phyloP scores from a whole-genome alignment of 495 filamentous ascomycete species.

The Parachaetomium inaequale region DNA sequence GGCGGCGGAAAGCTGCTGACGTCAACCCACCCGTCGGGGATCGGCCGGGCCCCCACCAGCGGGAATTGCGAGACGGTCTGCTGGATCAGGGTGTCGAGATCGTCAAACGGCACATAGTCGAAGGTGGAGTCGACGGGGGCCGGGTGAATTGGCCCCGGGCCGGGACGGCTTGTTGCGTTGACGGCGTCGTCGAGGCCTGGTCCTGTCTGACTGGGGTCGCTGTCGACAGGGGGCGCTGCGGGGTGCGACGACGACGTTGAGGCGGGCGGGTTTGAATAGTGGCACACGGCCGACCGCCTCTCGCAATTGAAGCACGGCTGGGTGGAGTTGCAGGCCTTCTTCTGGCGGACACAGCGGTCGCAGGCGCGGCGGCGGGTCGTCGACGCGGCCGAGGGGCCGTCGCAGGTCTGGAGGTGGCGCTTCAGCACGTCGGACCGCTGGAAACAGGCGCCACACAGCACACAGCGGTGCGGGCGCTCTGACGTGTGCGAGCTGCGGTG shows the following conservation, averaged over 20 bases:
- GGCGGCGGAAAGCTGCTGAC: slow-evolving; percentile 10
- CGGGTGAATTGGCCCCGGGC: background rate
- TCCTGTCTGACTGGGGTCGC: background rate
- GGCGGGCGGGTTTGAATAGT: slow-evolving; percentile 20
- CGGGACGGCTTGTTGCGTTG: background rate
- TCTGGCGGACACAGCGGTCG: slow-evolving; percentile 34
- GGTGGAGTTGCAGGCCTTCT: slow-evolving; percentile 33
- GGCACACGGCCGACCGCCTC: slow-evolving; percentile 24
- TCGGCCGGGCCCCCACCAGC: no score
- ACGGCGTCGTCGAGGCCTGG: background rate
- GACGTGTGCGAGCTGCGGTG: slow-evolving; percentile 30
- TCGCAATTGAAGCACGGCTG: slow-evolving; percentile 33
- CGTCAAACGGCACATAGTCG: slow-evolving; percentile 17
- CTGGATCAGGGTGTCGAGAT: slow-evolving; percentile 25
- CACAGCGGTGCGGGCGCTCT: slow-evolving; percentile 31
- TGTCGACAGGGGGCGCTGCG: background rate
- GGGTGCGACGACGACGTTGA: background rate
- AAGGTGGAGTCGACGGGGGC: slow-evolving; percentile 5
- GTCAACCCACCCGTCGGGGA: slow-evolving; percentile 23
- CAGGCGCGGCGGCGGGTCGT: slow-evolving; percentile 29
- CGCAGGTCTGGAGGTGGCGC: slow-evolving; percentile 34
- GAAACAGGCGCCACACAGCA: slow-evolving; percentile 30
- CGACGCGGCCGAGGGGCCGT: slow-evolving; percentile 19
- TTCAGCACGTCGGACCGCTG: slow-evolving; percentile 35
- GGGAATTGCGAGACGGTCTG: slow-evolving; percentile 23